phyloP scores from a whole-genome alignment of 2,329 filamentous ascomycete species.

The Cladosporium colombiae region DNA sequence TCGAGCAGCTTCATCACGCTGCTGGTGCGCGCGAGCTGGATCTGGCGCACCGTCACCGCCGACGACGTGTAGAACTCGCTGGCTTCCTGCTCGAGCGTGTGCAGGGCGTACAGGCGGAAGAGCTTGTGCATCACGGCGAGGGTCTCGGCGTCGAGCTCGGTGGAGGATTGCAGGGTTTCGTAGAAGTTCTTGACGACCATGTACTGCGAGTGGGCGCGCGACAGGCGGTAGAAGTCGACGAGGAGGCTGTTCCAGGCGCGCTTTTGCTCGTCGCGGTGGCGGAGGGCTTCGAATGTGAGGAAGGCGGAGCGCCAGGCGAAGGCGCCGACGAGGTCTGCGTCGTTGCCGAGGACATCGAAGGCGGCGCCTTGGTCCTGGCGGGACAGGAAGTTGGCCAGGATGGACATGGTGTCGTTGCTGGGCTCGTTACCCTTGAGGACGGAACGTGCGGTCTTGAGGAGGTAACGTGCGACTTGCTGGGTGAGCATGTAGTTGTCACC shows the following conservation, averaged over 20 bases:
- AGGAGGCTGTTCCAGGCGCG: constrained; percentile 75
- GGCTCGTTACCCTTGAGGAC: constrained; percentile 66
- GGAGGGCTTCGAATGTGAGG: constrained; percentile 73
- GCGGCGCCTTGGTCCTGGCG: constrained; percentile 70
- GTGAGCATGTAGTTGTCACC: constrained; percentile 83
- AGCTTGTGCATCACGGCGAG: constrained; percentile 63
- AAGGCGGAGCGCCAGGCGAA: constrained; percentile 75
- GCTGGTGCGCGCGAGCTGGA: constrained; percentile 66
- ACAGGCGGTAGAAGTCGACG: constrained; percentile 75
- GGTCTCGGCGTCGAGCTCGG: constrained; percentile 60
- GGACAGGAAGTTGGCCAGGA: constrained; percentile 64
- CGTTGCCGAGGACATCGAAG: constrained; percentile 71
- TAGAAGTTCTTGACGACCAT: constrained; percentile 81
- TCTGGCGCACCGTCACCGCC: constrained; percentile 71
- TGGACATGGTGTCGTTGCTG: constrained; percentile 67
- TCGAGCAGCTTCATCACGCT: constrained; percentile 69
- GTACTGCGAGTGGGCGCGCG: constrained; percentile 74
- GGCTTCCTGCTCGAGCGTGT: constrained; percentile 68
- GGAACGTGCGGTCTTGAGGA: constrained; percentile 72
- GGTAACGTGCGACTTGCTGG: constrained; percentile 75
- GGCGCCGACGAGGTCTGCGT: constrained; percentile 69
- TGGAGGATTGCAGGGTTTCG: constrained; percentile 60
- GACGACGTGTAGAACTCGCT: constrained; percentile 71
- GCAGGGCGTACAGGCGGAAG: constrained; percentile 65
- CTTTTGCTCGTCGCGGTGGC: constrained; percentile 73